These are phyloP conservation scores for Ascochyta pisi DNA, from an alignment of 2,329 filamentous ascomycete species.

Conservation along the genomic window DNA sequence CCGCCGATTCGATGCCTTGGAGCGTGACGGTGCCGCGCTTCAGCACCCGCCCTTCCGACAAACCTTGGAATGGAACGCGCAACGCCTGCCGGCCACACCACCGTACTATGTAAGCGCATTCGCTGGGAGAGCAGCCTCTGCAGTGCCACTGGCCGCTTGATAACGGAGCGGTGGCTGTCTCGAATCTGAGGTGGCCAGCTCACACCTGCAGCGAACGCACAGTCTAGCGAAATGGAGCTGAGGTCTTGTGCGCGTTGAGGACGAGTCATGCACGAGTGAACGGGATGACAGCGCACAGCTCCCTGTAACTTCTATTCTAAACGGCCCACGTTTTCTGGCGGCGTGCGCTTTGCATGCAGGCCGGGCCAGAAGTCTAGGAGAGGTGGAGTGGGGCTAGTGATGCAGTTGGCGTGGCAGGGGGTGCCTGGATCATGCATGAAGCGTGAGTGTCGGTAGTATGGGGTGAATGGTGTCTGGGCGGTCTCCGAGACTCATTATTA, in stretches of 20 bases:
- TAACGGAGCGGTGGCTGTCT: conserved; percentile 26
- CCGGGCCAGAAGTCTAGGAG: conserved; percentile 37
- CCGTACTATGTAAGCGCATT: conserved; percentile 22
- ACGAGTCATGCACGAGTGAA: conserved; percentile 46
- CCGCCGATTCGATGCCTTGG: conserved; percentile 37
- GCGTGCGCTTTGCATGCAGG: conserved; percentile 43
- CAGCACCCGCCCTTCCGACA: conserved; percentile 45
- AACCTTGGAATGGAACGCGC: conserved; percentile 28
- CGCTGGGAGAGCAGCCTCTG: conserved; percentile 18
- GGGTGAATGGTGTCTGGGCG: conserved; percentile 50
- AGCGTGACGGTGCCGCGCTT: conserved; percentile 40
- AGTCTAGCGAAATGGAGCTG: conserved; percentile 36
- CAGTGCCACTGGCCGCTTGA: conserved; percentile 24
- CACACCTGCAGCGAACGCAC: conserved; percentile 36
- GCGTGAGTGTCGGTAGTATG: conserved; percentile 45
- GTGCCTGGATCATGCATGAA: conserved; percentile 39
- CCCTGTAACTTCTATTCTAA: conserved; percentile 41
- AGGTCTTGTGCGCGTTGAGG: conserved; percentile 32
- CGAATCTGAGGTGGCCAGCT: conserved; percentile 35
- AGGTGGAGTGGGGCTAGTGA: conserved; percentile 47
- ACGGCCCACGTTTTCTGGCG: conserved; percentile 49
- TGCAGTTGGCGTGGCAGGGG: conserved; percentile 41
- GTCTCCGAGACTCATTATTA: conserved; percentile 40
- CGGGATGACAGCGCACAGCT: conserved; percentile 49
- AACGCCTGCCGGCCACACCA: conserved; percentile 30